Base-by-base conservation (phyloP, 257 asterid genomes). In the Lantana camara region DNA sequence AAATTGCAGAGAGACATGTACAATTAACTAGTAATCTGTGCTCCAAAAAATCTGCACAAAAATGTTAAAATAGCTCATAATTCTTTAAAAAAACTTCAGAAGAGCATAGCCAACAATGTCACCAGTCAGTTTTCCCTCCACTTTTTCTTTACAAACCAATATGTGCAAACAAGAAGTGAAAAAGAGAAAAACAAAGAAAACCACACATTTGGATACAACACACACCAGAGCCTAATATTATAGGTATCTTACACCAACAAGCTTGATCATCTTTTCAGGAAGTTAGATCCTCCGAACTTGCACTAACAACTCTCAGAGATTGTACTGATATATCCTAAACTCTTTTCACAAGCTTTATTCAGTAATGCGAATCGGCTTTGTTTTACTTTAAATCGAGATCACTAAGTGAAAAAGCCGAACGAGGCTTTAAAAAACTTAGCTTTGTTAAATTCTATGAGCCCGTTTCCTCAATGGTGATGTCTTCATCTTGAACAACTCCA, bases 111-210 rank as follows among this genome's bases (percentile, higher is more conserved):
- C 32, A 27, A 27, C 32, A 27, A n/a, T 27, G 32, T 27, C 32
- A 27, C 32, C 32, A 27, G 5, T 27, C 32, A 27, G 5, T 27
- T 27, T 27, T 27, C 32, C 49, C 30, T 27, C 49, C 23, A 6
- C 53, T 41, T 19, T 57, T 7, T 60, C 60, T 73, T 67, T 63
- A 70, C 75, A 78, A 63, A 67, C 78, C 83, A 74, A 71, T 63
- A 54, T 63, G 69, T 50, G 70, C 72, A 73, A 70, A 20, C 67
- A 66, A 23, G 23, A 70, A 54, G 52, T 17, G 29, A 22, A 17
- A 27, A 27, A 2, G 32, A 27, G 4, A 27, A 11, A 1, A 42
- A 44, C 13, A 12, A 14, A 38, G 45, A n/a, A 41, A 0, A 41
- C 32, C 68, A 65, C 49, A 66, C 57, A 56, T 19, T 7, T 29